Conservation (phyloP, 2,329 filamentous ascomycete species). For the Aschersonia sp. region DNA sequence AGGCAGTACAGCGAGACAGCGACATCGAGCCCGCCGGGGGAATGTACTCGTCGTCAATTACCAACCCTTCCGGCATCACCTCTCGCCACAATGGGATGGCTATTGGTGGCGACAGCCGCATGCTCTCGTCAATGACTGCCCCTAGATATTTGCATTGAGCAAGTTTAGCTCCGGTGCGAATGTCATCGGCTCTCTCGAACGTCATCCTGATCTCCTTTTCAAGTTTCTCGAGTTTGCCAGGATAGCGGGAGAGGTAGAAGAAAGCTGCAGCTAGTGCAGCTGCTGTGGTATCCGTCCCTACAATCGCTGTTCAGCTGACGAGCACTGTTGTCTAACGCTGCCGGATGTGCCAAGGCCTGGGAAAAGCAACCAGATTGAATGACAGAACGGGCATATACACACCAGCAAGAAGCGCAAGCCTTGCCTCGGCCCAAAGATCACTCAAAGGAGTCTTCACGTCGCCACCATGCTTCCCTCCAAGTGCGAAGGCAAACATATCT, state of each 20-base stretch:
- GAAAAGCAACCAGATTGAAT: background rate
- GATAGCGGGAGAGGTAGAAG: constrained; percentile 2
- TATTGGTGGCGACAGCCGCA: constrained; percentile 1
- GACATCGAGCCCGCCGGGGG: constrained; percentile 1
- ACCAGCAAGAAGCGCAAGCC: background rate
- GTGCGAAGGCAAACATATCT: background rate
- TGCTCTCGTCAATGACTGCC: constrained; percentile 1
- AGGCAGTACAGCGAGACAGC: constrained; percentile 1
- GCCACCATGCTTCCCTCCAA: background rate
- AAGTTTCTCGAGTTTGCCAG: background rate
- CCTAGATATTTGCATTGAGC: constrained; percentile 1
- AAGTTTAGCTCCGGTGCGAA: constrained; percentile 1
- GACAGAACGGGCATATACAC: background rate
- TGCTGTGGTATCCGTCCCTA: background rate
- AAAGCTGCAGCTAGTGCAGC: background rate
- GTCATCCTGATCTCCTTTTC: constrained; percentile 1
- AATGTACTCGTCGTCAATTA: constrained; percentile 2
- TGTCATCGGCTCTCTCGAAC: constrained; percentile 1
- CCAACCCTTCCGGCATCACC: background rate
- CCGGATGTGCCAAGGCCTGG: background rate
- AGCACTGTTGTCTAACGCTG: background rate
- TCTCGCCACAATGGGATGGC: constrained; percentile 1
- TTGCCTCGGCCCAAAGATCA: background rate
- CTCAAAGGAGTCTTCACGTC: background rate
- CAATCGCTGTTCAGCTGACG: background rate